Base-by-base conservation (phyloP, 768 basidiomycete genomes). In the Hebeloma cylindrosporum region DNA sequence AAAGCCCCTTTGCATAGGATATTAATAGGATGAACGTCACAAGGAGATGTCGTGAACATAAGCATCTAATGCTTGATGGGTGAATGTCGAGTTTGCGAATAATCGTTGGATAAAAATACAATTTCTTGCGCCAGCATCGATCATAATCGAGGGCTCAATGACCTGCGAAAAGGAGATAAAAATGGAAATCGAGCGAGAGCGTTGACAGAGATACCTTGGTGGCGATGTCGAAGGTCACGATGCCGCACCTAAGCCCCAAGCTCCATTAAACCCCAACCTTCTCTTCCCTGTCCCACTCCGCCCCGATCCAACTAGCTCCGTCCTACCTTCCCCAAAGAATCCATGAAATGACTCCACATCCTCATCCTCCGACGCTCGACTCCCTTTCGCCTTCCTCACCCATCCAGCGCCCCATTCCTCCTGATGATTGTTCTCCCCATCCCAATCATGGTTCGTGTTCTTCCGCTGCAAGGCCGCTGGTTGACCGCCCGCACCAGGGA, bases 261-360 rank as follows among this genome's bases (percentile, higher is more conserved):
- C 33, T 20, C 34, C 38, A n/a, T 37, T 49, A 28, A 56, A 40
- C 16, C 62, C 62, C 26, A 53, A 45, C 34, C 60, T 47, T 20
- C 34, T 50, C 38, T 51, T 52, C 35, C 58, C 58, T 7, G 39
- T 40, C 26, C 49, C 50, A 46, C 58, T 60, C 40, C 60, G 57
- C 40, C 54, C 59, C 37, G 58, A 58, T 11, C 61, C 63, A 32
- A 52, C 40, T 9, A 43, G 21, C 4, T 44, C 51, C 28, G 31
- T 47, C 52, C n/a, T n/a, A n/a, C n/a, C n/a, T n/a, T n/a, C n/a
- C n/a, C n/a, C n/a, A n/a, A n/a, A n/a, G n/a, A n/a, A n/a, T n/a
- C n/a, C n/a, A n/a, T n/a, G n/a, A n/a, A n/a, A n/a, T n/a, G n/a
- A n/a, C n/a, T n/a, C n/a, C n/a, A n/a, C 38, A 40, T 40, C 38